phyloP scores from a whole-genome alignment of 805 yeast species.

The Candida sonorensis region DNA sequence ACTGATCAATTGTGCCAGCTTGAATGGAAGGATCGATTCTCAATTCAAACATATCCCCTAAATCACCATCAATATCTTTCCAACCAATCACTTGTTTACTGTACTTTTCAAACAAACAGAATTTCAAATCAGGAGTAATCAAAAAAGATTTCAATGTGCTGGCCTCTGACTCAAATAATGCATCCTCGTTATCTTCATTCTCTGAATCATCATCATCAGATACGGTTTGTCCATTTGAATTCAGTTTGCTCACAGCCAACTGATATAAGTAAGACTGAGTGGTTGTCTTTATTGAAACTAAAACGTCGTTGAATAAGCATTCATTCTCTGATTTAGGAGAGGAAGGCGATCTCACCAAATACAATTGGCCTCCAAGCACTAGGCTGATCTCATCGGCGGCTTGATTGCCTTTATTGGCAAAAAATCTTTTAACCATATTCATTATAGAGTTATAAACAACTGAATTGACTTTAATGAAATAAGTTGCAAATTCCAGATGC shows the following conservation, averaged over 20 bases:
- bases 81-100: slow-evolving; percentile 60
- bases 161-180: slow-evolving; percentile 26
- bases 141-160: slow-evolving; percentile 68
- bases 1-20: slow-evolving; percentile 49
- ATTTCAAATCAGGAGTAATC: slow-evolving; percentile 52
- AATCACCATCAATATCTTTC: slow-evolving; percentile 81
- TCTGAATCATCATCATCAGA: slow-evolving; percentile 40
- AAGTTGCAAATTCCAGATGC: too few relatives aligned
- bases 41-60: slow-evolving; percentile 79
- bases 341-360: slow-evolving; percentile 60
- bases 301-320: slow-evolving; percentile 75
- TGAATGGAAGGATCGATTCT: slow-evolving; percentile 58
- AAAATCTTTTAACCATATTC: slow-evolving; percentile 68
- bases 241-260: slow-evolving; percentile 61
- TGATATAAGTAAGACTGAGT: slow-evolving; percentile 62
- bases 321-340: slow-evolving; percentile 88
- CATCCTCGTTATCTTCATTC: slow-evolving; percentile 34
- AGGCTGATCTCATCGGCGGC: slow-evolving; percentile 54
- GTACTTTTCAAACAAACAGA: slow-evolving; percentile 44
- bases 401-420: slow-evolving; percentile 23
- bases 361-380: slow-evolving; percentile 76
- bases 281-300: slow-evolving; percentile 62
- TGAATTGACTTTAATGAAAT: too few relatives aligned
- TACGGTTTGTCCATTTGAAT: slow-evolving; percentile 57
- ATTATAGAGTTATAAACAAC: too few relatives aligned